Evolutionary conservation across 1,139 yeast genomes (phyloP).

Genomic region (Zygosaccharomyces pseudobailii): DNA sequence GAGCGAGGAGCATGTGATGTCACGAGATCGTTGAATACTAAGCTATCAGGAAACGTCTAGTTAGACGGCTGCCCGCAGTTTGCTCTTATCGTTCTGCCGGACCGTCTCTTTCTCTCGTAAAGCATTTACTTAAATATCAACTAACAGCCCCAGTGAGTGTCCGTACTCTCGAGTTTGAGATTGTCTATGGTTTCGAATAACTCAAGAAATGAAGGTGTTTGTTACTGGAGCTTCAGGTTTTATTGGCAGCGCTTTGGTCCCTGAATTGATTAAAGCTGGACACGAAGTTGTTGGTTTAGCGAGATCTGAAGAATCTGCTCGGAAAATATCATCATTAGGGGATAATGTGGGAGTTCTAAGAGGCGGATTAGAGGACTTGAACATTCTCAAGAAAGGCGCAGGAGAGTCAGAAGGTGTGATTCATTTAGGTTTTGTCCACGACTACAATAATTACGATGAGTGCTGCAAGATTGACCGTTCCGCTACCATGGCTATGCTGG

Average conservation of each 20-base stretch:
- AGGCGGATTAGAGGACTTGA: conserved; percentile 32
- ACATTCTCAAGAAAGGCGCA: conserved; percentile 29
- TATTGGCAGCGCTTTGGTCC: background rate
- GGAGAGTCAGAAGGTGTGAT: conserved; percentile 34
- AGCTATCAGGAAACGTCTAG: too few species aligned
- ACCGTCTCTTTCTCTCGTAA: too few species aligned
- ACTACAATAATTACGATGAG: conserved; percentile 19
- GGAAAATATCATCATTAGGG: conserved; percentile 19
- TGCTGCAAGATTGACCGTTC: conserved; percentile 20
- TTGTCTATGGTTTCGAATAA: background rate
- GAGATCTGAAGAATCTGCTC: background rate
- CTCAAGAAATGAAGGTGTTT: background rate
- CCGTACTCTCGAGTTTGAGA: too few species aligned
- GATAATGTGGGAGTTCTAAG: conserved; percentile 19
- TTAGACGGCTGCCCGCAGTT: too few species aligned
- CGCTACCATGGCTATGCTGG: conserved; percentile 27
- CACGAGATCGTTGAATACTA: too few species aligned
- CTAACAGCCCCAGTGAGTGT: too few species aligned
- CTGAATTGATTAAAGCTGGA: background rate
- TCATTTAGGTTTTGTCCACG: conserved; percentile 36
- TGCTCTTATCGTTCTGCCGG: too few species aligned
- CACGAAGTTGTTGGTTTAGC: background rate
- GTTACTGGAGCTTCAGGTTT: background rate
- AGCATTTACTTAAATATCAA: too few species aligned
- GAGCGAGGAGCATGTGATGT: too few species aligned